Conservation (phyloP, 805 yeast genomes). For the Wickerhamia fluorescens region DNA sequence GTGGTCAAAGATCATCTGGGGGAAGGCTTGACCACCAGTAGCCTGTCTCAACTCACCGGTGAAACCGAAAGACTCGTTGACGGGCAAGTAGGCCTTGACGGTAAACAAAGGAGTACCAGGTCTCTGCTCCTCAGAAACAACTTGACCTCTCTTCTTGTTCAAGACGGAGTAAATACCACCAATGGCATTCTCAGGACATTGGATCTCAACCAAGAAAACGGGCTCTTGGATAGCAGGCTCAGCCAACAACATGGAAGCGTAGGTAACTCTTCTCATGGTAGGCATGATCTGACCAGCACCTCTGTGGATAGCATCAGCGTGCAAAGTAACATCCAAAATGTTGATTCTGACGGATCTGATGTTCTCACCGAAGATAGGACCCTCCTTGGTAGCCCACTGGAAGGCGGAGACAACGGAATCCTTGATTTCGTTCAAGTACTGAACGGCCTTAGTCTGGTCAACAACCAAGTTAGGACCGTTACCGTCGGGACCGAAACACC, state of each 20-base stretch:
- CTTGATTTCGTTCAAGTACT: constrained; percentile 97
- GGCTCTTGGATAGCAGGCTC: constrained; percentile 99
- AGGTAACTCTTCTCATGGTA: constrained; percentile 99
- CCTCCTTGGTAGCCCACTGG: constrained; percentile 99
- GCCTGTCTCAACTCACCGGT: constrained; percentile 99
- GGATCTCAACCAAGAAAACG: constrained; percentile 97
- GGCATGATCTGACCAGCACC: constrained; percentile 99
- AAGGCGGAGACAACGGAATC: constrained; percentile 99
- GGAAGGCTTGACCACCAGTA: constrained; percentile 99
- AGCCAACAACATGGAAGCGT: constrained; percentile 96
- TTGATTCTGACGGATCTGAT: constrained; percentile 95
- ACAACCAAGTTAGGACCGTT: constrained; percentile 97
- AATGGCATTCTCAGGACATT: constrained; percentile 98
- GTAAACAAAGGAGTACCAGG: constrained; percentile 99
- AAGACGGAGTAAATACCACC: constrained; percentile 99
- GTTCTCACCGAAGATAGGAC: constrained; percentile 96
- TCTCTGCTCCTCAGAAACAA: constrained; percentile 98
- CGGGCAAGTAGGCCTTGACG: constrained; percentile 99
- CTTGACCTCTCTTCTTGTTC: constrained; percentile 99
- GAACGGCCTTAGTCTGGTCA: constrained; percentile 99
- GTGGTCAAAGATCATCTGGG: constrained; percentile 99
- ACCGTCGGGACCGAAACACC: constrained; percentile 99
- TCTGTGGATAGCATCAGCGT: constrained; percentile 99
- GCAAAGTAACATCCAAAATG: constrained; percentile 98
- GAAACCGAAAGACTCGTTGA: constrained; percentile 99